Evolutionary conservation across 495 filamentous ascomycete genomes (phyloP).

Genomic region (Friedmanniomyces endolithicus): DNA sequence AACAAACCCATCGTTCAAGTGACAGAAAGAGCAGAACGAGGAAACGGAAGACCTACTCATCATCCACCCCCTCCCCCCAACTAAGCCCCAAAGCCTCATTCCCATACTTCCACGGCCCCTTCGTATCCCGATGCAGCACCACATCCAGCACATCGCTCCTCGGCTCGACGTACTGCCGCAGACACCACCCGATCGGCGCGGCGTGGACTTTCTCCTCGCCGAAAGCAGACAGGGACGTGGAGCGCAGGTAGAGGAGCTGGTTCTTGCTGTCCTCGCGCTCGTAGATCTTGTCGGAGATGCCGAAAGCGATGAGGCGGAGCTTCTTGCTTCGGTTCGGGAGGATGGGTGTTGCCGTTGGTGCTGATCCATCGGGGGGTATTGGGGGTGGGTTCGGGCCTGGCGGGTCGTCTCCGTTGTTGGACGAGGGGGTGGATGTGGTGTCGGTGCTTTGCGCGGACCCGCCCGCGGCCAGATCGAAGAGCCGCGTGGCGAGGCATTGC

Average conservation of each 20-base stretch:
- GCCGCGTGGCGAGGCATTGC: slow-evolving; percentile 22
- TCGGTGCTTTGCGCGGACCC: background rate
- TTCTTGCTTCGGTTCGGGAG: background rate
- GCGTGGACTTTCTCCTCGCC: slow-evolving; percentile 22
- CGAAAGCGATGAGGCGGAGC: slow-evolving; percentile 30
- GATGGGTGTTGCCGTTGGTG: background rate
- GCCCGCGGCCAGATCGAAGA: slow-evolving; percentile 16
- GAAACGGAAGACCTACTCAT: slow-evolving; percentile 1
- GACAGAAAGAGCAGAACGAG: background rate
- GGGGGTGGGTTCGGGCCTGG: background rate
- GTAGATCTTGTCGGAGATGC: slow-evolving; percentile 29
- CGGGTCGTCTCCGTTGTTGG: background rate
- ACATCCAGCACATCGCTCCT: slow-evolving; percentile 29
- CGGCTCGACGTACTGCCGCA: slow-evolving; percentile 29
- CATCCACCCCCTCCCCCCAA: background rate
- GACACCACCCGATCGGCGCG: slow-evolving; percentile 26
- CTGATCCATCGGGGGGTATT: background rate
- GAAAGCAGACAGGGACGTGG: slow-evolving; percentile 23
- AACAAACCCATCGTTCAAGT: too few relatives aligned
- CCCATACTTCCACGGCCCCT: slow-evolving; percentile 21
- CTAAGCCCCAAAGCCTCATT: background rate
- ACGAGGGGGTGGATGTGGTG: background rate
- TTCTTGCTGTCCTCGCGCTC: slow-evolving; percentile 31
- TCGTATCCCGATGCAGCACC: slow-evolving; percentile 17
- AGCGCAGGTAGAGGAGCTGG: slow-evolving; percentile 30